Conservation (phyloP, 2,329 filamentous ascomycete species). For the Trichoderma lentiforme region DNA sequence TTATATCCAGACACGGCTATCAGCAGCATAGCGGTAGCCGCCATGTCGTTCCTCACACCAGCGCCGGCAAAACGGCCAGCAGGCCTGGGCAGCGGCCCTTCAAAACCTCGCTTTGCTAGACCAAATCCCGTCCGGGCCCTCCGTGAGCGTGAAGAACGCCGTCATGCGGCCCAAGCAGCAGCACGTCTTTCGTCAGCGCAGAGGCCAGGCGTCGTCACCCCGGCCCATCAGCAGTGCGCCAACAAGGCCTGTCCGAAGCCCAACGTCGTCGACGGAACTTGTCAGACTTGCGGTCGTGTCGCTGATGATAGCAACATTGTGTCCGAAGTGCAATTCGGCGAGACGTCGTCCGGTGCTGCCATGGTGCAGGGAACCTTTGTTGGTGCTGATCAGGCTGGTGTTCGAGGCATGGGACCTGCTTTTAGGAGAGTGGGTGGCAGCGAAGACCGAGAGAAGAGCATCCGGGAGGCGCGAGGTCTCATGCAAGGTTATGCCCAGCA, state of each 20-base stretch:
- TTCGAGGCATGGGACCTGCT: constrained; percentile 63
- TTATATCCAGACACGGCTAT: not conserved
- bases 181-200: constrained; percentile 30
- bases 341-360: constrained; percentile 79
- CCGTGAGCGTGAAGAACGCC: constrained; percentile 49
- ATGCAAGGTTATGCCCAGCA: constrained; percentile 61
- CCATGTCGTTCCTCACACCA: constrained; percentile 44
- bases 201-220: constrained; percentile 32
- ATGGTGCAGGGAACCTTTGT: constrained; percentile 89
- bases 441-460: constrained; percentile 57
- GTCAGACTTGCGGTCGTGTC: constrained; percentile 79
- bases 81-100: constrained; percentile 27
- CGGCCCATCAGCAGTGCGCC: constrained; percentile 47
- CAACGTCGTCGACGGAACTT: constrained; percentile 64
- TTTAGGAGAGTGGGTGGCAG: constrained; percentile 58
- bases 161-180: constrained; percentile 34
- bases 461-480: constrained; percentile 55
- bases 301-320: constrained; percentile 87
- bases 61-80: constrained; percentile 32
- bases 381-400: constrained; percentile 78
- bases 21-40: not conserved
- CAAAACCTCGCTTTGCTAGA: constrained; percentile 42
- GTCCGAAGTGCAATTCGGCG: constrained; percentile 86
- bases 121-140: constrained; percentile 51
- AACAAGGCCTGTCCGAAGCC: constrained; percentile 60